Conservation (phyloP, 1,284 basidiomycete species). For the Apiotrichum gamsii region DNA sequence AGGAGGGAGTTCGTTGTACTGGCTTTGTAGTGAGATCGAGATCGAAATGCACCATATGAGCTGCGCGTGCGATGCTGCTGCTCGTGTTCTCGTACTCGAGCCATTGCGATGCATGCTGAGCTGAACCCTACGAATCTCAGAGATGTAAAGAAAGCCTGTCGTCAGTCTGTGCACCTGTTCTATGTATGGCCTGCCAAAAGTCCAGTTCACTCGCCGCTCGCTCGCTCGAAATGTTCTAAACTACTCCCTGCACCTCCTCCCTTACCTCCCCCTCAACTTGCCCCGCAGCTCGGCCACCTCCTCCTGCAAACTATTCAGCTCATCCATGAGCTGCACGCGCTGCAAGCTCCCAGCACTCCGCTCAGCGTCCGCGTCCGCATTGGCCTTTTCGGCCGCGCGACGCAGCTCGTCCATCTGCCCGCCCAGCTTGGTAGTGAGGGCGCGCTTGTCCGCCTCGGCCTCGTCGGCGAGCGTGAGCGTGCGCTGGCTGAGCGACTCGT, state of each 20-base stretch:
- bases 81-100: no score
- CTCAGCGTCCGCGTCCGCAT: constrained; percentile 39
- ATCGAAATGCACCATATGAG: no score
- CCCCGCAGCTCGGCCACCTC: constrained; percentile 41
- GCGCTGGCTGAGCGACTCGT: constrained; percentile 64
- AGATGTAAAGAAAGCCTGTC: no score
- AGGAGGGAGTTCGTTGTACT: not conserved
- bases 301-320: constrained; percentile 46
- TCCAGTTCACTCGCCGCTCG: no score
- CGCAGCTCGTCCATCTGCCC: constrained; percentile 34
- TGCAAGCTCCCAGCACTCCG: constrained; percentile 37
- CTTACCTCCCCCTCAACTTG: constrained; percentile 38
- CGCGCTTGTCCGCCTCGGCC: constrained; percentile 49
- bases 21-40: no score
- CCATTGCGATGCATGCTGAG: no score
- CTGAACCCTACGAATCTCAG: no score
- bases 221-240: no score
- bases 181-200: no score
- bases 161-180: no score
- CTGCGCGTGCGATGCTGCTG: no score
- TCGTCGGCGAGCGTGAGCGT: constrained; percentile 69
- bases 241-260: no score
- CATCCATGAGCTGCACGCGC: constrained; percentile 45
- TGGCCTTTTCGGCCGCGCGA: not conserved
- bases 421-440: constrained; percentile 24